Conservation (phyloP, 768 basidiomycete species). For the Harrya chromipes region DNA sequence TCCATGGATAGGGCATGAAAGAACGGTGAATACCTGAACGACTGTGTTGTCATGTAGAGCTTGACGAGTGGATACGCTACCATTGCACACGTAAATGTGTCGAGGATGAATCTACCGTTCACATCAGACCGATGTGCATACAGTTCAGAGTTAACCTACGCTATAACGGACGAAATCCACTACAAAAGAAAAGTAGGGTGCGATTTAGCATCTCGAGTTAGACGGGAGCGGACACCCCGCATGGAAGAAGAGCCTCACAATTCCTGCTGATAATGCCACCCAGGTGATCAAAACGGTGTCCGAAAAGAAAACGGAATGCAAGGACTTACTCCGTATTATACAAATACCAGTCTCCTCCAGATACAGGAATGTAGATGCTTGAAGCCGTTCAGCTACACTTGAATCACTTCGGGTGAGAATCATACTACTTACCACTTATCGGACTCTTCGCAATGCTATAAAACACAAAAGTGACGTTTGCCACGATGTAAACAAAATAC, state of each 20-base stretch:
- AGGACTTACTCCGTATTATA: background rate
- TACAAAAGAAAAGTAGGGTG: background rate
- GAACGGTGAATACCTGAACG: background rate
- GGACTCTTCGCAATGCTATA: no score
- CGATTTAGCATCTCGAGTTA: background rate
- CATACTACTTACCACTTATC: background rate
- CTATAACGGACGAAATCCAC: background rate
- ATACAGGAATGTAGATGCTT: background rate
- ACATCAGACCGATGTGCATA: background rate
- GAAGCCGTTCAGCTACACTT: background rate
- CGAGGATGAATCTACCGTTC: background rate
- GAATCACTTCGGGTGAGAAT: no score
- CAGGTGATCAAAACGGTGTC: background rate
- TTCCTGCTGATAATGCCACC: background rate
- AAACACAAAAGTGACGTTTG: no score
- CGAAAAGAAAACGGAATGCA: background rate
- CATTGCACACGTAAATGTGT: background rate
- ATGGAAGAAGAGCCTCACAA: background rate
- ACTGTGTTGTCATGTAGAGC: background rate
- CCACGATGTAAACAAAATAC: slow-evolving; percentile 1
- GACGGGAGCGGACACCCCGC: no score
- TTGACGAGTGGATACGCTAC: background rate
- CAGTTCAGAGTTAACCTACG: background rate
- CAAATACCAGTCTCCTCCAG: background rate
- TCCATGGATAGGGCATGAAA: slow-evolving; percentile 2